Evolutionary conservation across 1,139 yeast genomes (phyloP), one percentile per base, ranked within the genome.

Genomic region (Kluyveromyces sp.): DNA sequence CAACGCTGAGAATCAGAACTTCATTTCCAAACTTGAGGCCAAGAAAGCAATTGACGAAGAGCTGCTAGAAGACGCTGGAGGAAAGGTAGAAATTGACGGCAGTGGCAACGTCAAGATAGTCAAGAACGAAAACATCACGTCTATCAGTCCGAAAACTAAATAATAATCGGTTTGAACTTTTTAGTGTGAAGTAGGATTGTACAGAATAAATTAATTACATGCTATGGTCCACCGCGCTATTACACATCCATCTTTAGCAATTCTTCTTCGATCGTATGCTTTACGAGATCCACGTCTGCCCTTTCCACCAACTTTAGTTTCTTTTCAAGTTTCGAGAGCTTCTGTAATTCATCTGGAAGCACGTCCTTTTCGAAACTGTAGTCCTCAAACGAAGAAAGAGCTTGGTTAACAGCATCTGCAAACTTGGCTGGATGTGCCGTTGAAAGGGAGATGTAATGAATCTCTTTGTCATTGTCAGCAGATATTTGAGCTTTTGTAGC

Each of bases 401-500:
- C 88, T 56, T 76, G 70, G 64, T 88, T 83, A 16, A 92, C 98
- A 43, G 95, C 98, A 51, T 88, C 96, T 22, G 96, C 86, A 61
- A 92, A 92, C 68, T 92, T 92, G 48, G 98, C 98, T 36, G 98
- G 98, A 63, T 92, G 98, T 6, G 98, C 98, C 37, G 98, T 92
- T 2, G 97, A 84, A 49, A 92, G 77, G 4, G 96, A 85, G 41
- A 92, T 74, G 63, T 86, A 86, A 43, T 69, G 63, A 37, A 72
- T 63, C 25, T 69, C 60, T 16, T 65, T 54, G 33, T 71, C 70
- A 6, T 62, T 55, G 53, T 78, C 83, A 43, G 69, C 64, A 9
- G 68, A 71, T 46, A 81, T 76, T 56, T 77, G 72, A 53, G 80
- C 73, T 55, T 82, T 74, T 31, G 94, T 72, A 22, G 94, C 83